Conservation (phyloP, 495 filamentous ascomycete species). For the Aspergillus cavernicola region DNA sequence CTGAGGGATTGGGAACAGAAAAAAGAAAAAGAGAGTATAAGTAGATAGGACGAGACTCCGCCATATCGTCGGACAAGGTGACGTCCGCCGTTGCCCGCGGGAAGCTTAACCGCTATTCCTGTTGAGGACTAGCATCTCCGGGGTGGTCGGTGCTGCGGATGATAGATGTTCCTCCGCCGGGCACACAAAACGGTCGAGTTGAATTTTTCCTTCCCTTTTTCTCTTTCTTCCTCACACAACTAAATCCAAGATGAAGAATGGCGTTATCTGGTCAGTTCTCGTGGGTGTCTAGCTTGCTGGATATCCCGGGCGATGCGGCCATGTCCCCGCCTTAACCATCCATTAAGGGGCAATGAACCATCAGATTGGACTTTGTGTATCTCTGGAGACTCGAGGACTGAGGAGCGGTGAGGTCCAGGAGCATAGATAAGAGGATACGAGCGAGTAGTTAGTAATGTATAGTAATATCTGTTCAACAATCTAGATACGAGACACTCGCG, state of each 20-base stretch:
- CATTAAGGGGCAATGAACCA: slow-evolving; percentile 39
- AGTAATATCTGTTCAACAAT: no score
- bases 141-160: slow-evolving; percentile 24
- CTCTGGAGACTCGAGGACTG: background rate
- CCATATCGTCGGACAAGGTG: slow-evolving; percentile 22
- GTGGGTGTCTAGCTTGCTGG: slow-evolving; percentile 30
- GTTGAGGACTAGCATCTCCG: slow-evolving; percentile 27
- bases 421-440: background rate
- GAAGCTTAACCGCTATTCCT: slow-evolving; percentile 35
- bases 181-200: background rate
- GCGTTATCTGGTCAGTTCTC: slow-evolving; percentile 46
- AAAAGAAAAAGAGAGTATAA: slow-evolving; percentile 3
- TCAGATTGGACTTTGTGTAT: slow-evolving; percentile 48
- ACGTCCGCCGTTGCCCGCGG: slow-evolving; percentile 39
- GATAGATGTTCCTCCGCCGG: slow-evolving; percentile 20
- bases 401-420: background rate
- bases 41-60: slow-evolving; percentile 24
- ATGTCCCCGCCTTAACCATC: slow-evolving; percentile 51
- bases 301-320: slow-evolving; percentile 48
- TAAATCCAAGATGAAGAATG: slow-evolving; percentile 56
- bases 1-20: background rate
- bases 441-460: no score
- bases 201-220: slow-evolving; percentile 6
- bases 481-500: no score
- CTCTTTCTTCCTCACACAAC: slow-evolving; percentile 47